A percentile compares a stretch with the other conserved stretches of the same genome.
phyloP scores from a whole-genome alignment of 352 stramenopile genomes.

The Phytophthora melonis region DNA sequence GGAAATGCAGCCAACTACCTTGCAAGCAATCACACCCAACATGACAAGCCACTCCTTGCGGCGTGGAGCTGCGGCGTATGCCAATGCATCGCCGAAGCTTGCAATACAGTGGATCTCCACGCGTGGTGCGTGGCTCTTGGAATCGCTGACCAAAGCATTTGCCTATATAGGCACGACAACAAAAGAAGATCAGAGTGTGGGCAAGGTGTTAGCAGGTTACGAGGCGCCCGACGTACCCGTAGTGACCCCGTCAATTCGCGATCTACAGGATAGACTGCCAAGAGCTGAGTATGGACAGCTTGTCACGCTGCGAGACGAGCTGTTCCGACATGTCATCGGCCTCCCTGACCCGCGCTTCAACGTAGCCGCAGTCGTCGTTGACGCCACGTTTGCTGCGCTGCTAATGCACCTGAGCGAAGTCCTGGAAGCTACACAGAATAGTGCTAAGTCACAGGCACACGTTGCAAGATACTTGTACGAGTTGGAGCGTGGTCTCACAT shows the following conservation, averaged over 20 bases:
- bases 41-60: too few species aligned
- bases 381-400: neutral
- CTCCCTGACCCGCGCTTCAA: slow-evolving; percentile 10
- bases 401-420: too few species aligned
- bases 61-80: too few species aligned
- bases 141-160: slow-evolving; percentile 15
- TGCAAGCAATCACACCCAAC: too few species aligned
- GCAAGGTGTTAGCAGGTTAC: slow-evolving; percentile 22
- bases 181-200: slow-evolving; percentile 28
- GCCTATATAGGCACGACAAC: slow-evolving; percentile 35
- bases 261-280: slow-evolving; percentile 11
- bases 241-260: slow-evolving; percentile 4
- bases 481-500: too few species aligned
- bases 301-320: neutral
- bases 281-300: slow-evolving; percentile 7
- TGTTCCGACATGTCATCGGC: slow-evolving; percentile 7
- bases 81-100: too few species aligned
- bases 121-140: too few species aligned
- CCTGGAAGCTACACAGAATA: too few species aligned
- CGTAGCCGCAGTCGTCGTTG: slow-evolving; percentile 11
- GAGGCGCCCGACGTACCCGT: slow-evolving; percentile 25
- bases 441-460: too few species aligned
- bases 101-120: too few species aligned
- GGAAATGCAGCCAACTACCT: too few species aligned
- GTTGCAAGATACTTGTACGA: too few species aligned